Conservation (phyloP, 805 yeast species). For the Candida ipomoeae region DNA sequence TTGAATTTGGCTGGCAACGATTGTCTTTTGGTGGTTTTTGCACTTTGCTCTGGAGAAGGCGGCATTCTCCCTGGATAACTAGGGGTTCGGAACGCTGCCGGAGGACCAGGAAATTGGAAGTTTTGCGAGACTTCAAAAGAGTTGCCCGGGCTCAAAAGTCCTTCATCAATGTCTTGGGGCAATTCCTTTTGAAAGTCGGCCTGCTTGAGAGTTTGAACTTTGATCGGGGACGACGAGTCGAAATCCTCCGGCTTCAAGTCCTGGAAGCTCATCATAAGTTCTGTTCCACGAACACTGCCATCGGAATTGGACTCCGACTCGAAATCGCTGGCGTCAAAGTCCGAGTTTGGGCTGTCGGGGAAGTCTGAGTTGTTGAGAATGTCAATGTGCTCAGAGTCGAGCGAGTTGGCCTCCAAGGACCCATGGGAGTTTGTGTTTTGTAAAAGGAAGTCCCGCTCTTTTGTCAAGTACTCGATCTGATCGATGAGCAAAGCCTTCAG, state of each 20-base stretch:
- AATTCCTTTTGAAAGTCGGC: neutral
- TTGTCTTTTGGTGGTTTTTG: slow-evolving; percentile 26
- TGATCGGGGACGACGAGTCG: slow-evolving; percentile 28
- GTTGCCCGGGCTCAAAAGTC: slow-evolving; percentile 5
- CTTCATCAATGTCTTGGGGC: neutral
- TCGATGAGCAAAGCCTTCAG: slow-evolving; percentile 51
- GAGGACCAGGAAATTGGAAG: slow-evolving; percentile 26
- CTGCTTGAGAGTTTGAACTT: slow-evolving; percentile 6
- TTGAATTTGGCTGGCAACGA: slow-evolving; percentile 34
- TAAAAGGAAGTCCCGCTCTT: slow-evolving; percentile 23
- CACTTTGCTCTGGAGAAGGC: slow-evolving; percentile 32
- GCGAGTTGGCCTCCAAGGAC: slow-evolving; percentile 2
- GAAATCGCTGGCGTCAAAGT: slow-evolving; percentile 5
- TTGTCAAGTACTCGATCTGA: slow-evolving; percentile 48
- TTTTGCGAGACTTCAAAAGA: slow-evolving; percentile 20
- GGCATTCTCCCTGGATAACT: slow-evolving; percentile 19
- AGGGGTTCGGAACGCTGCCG: neutral
- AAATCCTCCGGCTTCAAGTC: slow-evolving; percentile 15
- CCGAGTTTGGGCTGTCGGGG: neutral
- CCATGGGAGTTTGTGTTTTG: slow-evolving; percentile 6
- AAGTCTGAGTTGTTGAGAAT: slow-evolving; percentile 3
- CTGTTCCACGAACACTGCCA: slow-evolving; percentile 20
- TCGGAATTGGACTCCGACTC: slow-evolving; percentile 17
- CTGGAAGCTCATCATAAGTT: slow-evolving; percentile 22
- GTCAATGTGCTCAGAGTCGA: neutral